Evolutionary conservation across 2,329 filamentous ascomycete species (phyloP), one percentile per base, ranked within the genome.

Genomic region (Epicoccum nigrum): DNA sequence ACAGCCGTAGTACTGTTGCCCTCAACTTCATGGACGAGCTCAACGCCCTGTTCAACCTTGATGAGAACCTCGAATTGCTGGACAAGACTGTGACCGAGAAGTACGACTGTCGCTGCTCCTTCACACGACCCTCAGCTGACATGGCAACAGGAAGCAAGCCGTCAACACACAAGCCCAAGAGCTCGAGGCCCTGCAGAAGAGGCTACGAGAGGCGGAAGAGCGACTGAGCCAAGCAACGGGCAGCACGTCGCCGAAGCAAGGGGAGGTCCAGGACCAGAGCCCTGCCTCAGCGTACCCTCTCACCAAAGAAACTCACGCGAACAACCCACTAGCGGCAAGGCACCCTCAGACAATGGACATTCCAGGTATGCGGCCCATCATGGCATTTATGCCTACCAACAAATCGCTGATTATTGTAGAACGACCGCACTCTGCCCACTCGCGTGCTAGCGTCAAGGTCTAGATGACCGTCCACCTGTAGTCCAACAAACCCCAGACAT

Each of bases 41-140:
- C 55, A 89, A 93, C 79, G 88, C 91, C 71, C 88, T 95, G 63
- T 97, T 97, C 79, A 88, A 89, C 68, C 86, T 97, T 69, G 90
- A 94, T 63, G 88, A 86, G 74, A 87, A 87, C 62, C 74, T 94
- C 51, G 84, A 87, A 67, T 83, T 88, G 56, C 81, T 96, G 28
- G 85, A 89, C 67, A 81, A 87, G 71, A 84, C 88, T 61, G 85
- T 96, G 54, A 83, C 90, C 70, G 83, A 90, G 74, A 93, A 92
- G 92, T 97, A 79, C 69, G 86, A 42, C 37, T 33, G n/a, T n/a
- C 40, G 13, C 28, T 23, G 16, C 28, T 33, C 12, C 40, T 17
- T 8, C 32, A 15, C 30, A 34, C 23, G 12, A 13, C 31, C 9
- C 6, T 6, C 17, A 27, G 21, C 61, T 59, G 50, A 62, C 58